A percentile compares a stretch with the other conserved stretches of the same genome.
Conservation (phyloP, 1,139 yeast species). For the Yarrowia galli region DNA sequence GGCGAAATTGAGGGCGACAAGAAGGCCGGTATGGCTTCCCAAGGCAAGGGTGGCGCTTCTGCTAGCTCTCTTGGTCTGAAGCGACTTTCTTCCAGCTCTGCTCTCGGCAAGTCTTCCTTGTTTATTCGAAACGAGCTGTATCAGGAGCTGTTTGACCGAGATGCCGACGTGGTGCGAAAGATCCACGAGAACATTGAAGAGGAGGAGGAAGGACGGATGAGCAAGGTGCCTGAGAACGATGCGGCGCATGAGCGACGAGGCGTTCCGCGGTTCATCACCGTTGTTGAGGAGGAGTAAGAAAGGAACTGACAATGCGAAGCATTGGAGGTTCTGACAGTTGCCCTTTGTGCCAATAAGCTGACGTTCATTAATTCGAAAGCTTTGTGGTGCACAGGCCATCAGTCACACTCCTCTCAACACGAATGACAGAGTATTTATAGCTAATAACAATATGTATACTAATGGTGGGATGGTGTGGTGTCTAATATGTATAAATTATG, state of each 20-base stretch:
- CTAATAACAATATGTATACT: slow-evolving; percentile 7
- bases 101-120: slow-evolving; percentile 8
- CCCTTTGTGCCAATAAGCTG: too few relatives aligned
- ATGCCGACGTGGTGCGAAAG: slow-evolving; percentile 33
- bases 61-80: slow-evolving; percentile 13
- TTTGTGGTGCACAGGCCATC: too few relatives aligned
- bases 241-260: slow-evolving; percentile 14
- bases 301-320: neutral
- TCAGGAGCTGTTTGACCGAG: slow-evolving; percentile 37
- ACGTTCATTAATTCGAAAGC: too few relatives aligned
- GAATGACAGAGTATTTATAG: slow-evolving; percentile 18
- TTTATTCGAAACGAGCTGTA: slow-evolving; percentile 35
- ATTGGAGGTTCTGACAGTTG: too few relatives aligned
- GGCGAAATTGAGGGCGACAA: slow-evolving; percentile 12
- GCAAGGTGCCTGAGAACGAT: neutral
- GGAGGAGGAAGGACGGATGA: slow-evolving; percentile 4
- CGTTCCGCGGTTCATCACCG: slow-evolving; percentile 22
- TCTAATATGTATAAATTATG: too few relatives aligned
- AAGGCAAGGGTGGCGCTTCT: neutral
- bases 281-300: slow-evolving; percentile 17
- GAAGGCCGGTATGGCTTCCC: neutral
- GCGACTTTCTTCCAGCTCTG: slow-evolving; percentile 8
- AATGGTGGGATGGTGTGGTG: neutral
- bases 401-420: neutral
- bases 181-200: slow-evolving; percentile 32